Conservation (phyloP, 495 filamentous ascomycete genomes). For the Trichoderma orchidacearum region DNA sequence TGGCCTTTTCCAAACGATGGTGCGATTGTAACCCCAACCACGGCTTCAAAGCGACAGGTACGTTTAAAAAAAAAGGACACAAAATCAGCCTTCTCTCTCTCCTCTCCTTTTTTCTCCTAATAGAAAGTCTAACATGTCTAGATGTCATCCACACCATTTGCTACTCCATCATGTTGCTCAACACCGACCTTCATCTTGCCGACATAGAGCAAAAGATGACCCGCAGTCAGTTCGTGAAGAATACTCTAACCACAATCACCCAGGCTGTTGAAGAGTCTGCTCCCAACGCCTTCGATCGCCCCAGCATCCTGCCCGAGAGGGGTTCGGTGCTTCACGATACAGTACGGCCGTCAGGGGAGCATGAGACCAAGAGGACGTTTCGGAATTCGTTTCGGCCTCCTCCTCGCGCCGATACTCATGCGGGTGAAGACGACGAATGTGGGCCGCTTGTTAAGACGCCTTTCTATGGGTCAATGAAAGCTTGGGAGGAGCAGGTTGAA, state of each 20-base stretch:
- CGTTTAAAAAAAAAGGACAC: constrained; percentile 20
- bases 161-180: constrained; percentile 88
- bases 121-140: constrained; percentile 12
- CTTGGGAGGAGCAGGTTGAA: constrained; percentile 86
- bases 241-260: constrained; percentile 83
- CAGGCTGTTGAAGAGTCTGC: constrained; percentile 57
- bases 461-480: constrained; percentile 61
- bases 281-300: constrained; percentile 50
- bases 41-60: constrained; percentile 83
- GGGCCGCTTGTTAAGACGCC: constrained; percentile 66
- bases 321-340: constrained; percentile 13
- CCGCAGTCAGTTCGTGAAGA: constrained; percentile 82
- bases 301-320: constrained; percentile 28
- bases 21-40: constrained; percentile 89
- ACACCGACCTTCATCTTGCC: constrained; percentile 89
- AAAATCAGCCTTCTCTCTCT: too few relatives aligned
- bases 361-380: constrained; percentile 21
- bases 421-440: constrained; percentile 27
- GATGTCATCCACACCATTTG: constrained; percentile 96
- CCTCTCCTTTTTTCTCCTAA: too few relatives aligned
- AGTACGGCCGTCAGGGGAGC: constrained; percentile 21
- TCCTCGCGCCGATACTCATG: constrained; percentile 24
- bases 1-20: constrained; percentile 78
- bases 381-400: constrained; percentile 33
- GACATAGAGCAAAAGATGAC: constrained; percentile 97